Evolutionary conservation across 176 grass and related monocot genomes (phyloP), one percentile per base, ranked within the genome.

Genomic region (Coix lacrymajobi): DNA sequence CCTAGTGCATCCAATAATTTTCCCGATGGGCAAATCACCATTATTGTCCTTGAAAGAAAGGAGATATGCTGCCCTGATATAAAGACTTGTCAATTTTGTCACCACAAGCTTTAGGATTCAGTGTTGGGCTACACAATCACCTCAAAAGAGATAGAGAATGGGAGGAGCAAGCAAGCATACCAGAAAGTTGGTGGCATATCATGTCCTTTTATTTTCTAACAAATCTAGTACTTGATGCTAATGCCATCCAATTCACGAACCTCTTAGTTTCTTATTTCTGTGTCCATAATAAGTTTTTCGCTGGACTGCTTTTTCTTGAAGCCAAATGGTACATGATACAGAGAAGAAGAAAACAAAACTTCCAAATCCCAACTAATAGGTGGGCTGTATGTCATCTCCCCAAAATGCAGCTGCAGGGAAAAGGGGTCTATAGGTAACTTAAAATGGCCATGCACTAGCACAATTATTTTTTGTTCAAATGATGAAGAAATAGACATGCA

Each of bases 111-210:
- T 86, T 90, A 83, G 38, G 61, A 37, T 73, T 78, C 29, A 67
- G 79, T 86, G 73, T 83, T 46, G 61, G 66, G 43, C n/a, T 37
- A 73, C 48, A 41, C 22, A 64, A 77, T 77, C 56, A 81, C 34
- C 83, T 78, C 65, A 72, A 85, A 85, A 70, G 54, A 58, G 56
- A 77, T 28, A 89, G 37, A 89, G 38, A 73, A 73, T 73, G 65
- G 57, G 78, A 82, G 66, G 88, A 83, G 83, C 58, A 73, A 86
- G 88, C 83, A 90, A 90, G 83, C 88, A 90, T 82, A 89, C 54
- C 39, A 60, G 83, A 90, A 90, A 90, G 79, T 79, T 39, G 54
- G 8, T 0, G 4, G 45, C 65, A 82, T 66, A 77, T 73, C 64
- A 41, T 28, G n/a, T 85, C 82, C 69, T 62, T 51, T 7, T 19